A percentile compares a stretch with the other conserved stretches of the same genome.
These are phyloP conservation scores for Balakata baccata DNA, from an alignment of 345 rosid species.

Conservation along the genomic window DNA sequence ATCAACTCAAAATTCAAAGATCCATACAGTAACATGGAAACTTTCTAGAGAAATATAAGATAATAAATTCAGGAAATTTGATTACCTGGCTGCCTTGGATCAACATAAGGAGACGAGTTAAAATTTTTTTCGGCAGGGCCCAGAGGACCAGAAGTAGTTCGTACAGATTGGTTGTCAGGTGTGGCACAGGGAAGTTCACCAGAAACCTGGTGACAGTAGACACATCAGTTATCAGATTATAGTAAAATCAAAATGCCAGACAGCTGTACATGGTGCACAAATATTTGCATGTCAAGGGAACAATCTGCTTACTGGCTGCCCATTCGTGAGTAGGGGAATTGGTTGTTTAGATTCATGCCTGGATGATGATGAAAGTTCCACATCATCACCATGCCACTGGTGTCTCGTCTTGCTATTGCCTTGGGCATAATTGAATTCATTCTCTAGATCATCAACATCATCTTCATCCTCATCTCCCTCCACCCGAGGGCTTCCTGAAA, in stretches of 20 bases:
- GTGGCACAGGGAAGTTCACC: conserved; percentile 90
- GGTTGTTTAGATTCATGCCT: conserved; percentile 90
- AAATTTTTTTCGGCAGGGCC: conserved; percentile 82
- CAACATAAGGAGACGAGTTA: conserved; percentile 80
- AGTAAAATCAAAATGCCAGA: not conserved
- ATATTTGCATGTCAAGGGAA: not conserved
- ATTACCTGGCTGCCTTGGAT: conserved; percentile 97
- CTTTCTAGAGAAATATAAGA: not conserved
- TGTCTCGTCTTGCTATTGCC: conserved; percentile 58
- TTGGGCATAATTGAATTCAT: conserved; percentile 81
- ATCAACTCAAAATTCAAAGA: conserved; percentile 22
- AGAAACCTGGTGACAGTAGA: conserved; percentile 56
- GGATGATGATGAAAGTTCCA: conserved; percentile 77
- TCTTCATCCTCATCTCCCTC: conserved; percentile 99
- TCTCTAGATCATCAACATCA: conserved; percentile 91
- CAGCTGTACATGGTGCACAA: not conserved
- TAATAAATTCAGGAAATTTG: conserved; percentile 8
- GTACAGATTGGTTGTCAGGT: conserved; percentile 82
- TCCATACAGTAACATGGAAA: conserved; percentile 10
- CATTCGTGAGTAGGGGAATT: conserved; percentile 88
- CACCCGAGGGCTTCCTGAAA: conserved; percentile 85
- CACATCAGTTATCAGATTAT: conserved; percentile 12
- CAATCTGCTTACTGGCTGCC: conserved; percentile 57
- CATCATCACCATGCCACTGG: conserved; percentile 82
- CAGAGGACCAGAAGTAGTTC: conserved; percentile 98